Evolutionary conservation across 495 filamentous ascomycete species (phyloP).

Genomic region (Tricharina praecox): DNA sequence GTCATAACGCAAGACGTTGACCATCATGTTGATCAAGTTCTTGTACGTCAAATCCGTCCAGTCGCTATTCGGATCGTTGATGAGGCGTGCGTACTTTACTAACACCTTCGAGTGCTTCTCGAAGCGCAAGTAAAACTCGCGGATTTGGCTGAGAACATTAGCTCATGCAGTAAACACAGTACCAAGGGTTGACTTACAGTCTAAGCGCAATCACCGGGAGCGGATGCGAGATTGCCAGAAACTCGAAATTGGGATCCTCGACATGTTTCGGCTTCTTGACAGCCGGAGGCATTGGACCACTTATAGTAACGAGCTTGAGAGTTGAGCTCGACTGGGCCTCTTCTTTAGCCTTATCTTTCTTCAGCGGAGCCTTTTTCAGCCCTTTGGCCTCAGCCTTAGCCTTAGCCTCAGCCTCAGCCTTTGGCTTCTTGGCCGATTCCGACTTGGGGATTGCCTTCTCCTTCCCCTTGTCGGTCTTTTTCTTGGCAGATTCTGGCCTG

Average conservation of each 20-base stretch:
- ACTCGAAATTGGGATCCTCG: constrained; percentile 19
- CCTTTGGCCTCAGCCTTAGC: constrained; percentile 8
- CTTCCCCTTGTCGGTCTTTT: too few relatives aligned
- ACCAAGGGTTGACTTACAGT: constrained; percentile 11
- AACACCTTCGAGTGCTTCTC: constrained; percentile 18
- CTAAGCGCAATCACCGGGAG: constrained; percentile 14
- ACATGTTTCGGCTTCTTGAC: constrained; percentile 18
- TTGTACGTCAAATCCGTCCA: constrained; percentile 21
- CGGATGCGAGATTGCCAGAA: constrained; percentile 18
- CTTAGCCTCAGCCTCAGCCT: too few relatives aligned
- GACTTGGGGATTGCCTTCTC: too few relatives aligned
- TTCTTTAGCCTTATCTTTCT: neutral
- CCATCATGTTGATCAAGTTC: constrained; percentile 19
- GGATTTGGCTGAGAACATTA: constrained; percentile 11
- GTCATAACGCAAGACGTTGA: constrained; percentile 16
- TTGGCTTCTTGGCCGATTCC: constrained; percentile 12
- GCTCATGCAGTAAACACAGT: neutral
- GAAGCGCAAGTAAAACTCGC: constrained; percentile 23
- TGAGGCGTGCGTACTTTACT: constrained; percentile 19
- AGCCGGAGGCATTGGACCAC: constrained; percentile 9
- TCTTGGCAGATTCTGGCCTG: too few relatives aligned
- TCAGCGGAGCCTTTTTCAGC: neutral
- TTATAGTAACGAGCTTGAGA: neutral
- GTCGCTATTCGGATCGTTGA: constrained; percentile 24
- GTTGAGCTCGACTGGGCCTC: neutral